Evolutionary conservation across 2,329 filamentous ascomycete species (phyloP).

Genomic region (Pseudogymnoascus sp.): DNA sequence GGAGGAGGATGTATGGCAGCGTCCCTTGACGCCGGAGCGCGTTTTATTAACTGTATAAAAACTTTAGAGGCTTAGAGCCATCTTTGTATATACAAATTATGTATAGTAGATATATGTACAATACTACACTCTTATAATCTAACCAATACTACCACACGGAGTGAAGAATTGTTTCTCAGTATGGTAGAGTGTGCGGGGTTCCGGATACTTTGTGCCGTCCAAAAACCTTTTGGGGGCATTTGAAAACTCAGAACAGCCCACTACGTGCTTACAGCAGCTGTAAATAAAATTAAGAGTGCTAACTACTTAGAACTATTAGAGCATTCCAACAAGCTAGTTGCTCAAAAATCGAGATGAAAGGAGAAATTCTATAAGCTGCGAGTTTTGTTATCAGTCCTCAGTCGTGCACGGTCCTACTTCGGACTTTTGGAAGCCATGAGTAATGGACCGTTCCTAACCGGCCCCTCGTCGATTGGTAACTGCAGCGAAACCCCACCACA

Average conservation of each 20-base stretch:
- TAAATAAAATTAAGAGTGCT: neutral
- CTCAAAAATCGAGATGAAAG: neutral
- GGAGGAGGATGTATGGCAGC: neutral
- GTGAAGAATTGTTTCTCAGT: neutral
- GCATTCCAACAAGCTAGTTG: neutral
- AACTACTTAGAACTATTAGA: neutral
- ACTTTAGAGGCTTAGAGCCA: neutral
- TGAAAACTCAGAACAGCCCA: neutral
- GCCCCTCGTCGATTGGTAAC: conserved; percentile 1
- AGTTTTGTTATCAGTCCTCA: neutral
- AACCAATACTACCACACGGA: neutral
- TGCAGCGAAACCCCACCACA: conserved; percentile 3
- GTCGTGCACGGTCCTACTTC: conserved; percentile 2
- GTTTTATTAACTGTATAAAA: neutral
- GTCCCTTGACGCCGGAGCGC: neutral
- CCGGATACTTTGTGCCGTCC: neutral
- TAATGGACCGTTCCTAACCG: conserved; percentile 5
- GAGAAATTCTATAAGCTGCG: neutral
- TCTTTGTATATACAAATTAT: neutral
- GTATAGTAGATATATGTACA: conserved; percentile 7
- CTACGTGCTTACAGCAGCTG: neutral
- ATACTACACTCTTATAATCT: conserved; percentile 5
- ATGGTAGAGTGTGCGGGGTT: neutral
- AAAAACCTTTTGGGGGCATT: neutral
- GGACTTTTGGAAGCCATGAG: neutral